A percentile compares a stretch with the other conserved stretches of the same genome.
These are phyloP conservation scores for Edaphochlamys debaryana DNA, from an alignment of 139 green algal species.

Conservation along the genomic window DNA sequence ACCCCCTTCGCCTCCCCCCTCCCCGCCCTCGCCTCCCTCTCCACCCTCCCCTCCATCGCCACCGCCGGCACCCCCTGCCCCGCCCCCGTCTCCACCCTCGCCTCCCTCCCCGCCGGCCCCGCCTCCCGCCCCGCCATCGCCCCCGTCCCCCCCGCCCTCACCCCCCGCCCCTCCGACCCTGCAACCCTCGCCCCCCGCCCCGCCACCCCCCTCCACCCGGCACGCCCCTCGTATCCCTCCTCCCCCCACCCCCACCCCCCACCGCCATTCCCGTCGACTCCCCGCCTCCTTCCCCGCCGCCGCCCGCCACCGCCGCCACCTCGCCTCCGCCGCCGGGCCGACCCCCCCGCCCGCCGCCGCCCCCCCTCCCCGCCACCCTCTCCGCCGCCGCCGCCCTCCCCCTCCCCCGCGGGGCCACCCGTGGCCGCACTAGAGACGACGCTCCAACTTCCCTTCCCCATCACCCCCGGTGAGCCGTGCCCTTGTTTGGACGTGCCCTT, in stretches of 20 bases:
- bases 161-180: not conserved
- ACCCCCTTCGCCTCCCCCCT: not conserved
- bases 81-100: not conserved
- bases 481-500: too few relatives aligned
- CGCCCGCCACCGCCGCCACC: not conserved
- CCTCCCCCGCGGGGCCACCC: not conserved
- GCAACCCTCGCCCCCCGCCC: not conserved
- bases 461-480: not conserved
- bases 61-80: not conserved
- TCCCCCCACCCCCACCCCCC: not conserved
- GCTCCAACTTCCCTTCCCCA: not conserved
- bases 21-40: not conserved
- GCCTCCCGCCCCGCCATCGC: not conserved
- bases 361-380: not conserved
- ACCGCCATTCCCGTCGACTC: not conserved
- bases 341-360: not conserved
- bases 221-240: not conserved
- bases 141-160: not conserved
- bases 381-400: not conserved
- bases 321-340: too few relatives aligned
- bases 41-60: not conserved
- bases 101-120: not conserved
- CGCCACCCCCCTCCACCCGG: not conserved
- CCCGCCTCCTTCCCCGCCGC: not conserved
- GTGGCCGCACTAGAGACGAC: not conserved